A percentile compares a stretch with the other conserved stretches of the same genome.
These are phyloP conservation scores for Leishmania mexicana DNA, from an alignment of 208 protist species.

Conservation along the genomic window DNA sequence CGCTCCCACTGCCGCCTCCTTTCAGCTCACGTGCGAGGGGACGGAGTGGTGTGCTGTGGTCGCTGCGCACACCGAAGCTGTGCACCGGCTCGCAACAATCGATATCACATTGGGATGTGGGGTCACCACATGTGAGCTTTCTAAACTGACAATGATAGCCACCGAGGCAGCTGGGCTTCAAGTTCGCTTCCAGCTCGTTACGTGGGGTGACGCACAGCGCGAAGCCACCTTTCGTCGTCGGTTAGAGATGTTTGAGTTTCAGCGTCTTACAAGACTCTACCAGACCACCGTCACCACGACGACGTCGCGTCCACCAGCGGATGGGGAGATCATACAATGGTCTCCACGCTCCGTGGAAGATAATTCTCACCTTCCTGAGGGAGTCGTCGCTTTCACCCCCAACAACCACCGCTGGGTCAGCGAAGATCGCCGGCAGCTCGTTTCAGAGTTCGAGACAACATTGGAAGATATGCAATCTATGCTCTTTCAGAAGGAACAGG, in stretches of 20 bases:
- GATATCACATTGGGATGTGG: constrained; percentile 14
- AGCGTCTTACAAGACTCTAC: constrained; percentile 18
- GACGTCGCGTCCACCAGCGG: not conserved
- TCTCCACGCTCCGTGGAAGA: not conserved
- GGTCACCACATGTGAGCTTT: constrained; percentile 11
- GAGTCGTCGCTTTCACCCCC: not conserved
- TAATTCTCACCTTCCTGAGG: not conserved
- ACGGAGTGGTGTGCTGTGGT: constrained; percentile 26
- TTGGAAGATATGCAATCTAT: constrained; percentile 25
- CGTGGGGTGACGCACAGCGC: constrained; percentile 3
- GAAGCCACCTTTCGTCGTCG: constrained; percentile 8
- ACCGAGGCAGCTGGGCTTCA: constrained; percentile 18
- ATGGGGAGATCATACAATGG: not conserved
- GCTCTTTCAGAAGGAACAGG: constrained; percentile 14
- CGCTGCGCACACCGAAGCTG: constrained; percentile 12
- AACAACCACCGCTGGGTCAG: not conserved
- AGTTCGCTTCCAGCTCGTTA: constrained; percentile 21
- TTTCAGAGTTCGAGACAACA: constrained; percentile 10
- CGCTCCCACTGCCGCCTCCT: not conserved
- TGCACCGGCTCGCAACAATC: constrained; percentile 15
- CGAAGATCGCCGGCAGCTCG: constrained; percentile 16
- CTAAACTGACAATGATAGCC: constrained; percentile 23
- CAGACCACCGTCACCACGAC: not conserved
- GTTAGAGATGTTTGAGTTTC: constrained; percentile 13
- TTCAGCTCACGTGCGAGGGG: constrained; percentile 13